Conservation (phyloP, 768 basidiomycete species). For the Mycena vulgaris region DNA sequence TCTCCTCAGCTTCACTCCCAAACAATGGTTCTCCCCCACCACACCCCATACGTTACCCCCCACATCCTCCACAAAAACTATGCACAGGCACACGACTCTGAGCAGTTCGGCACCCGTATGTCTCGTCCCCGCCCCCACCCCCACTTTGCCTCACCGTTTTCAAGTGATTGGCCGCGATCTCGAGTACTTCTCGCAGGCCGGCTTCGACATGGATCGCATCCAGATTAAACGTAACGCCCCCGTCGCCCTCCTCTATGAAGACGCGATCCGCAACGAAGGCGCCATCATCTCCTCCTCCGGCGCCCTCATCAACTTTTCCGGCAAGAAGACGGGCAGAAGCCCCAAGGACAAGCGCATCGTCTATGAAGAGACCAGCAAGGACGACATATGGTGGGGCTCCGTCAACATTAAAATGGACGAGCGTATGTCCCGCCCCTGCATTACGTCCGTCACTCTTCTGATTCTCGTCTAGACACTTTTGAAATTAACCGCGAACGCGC, state of each 20-base stretch:
- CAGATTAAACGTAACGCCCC: slow-evolving; percentile 96
- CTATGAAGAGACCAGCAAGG: slow-evolving; percentile 95
- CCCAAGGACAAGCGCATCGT: slow-evolving; percentile 99
- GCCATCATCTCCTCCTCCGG: slow-evolving; percentile 97
- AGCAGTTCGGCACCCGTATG: slow-evolving; percentile 73
- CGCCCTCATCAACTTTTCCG: slow-evolving; percentile 99
- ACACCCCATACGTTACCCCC: slow-evolving; percentile 90
- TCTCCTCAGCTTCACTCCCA: slow-evolving; percentile 31
- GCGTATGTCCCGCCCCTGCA: slow-evolving; percentile 65
- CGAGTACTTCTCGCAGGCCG: slow-evolving; percentile 98
- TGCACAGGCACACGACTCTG: slow-evolving; percentile 80
- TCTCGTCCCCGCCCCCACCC: slow-evolving; percentile 34
- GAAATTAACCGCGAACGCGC: slow-evolving; percentile 99
- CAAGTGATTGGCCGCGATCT: slow-evolving; percentile 93
- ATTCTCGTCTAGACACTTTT: slow-evolving; percentile 82
- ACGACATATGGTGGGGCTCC: slow-evolving; percentile 99
- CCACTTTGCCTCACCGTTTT: slow-evolving; percentile 28
- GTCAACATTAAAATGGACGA: slow-evolving; percentile 99
- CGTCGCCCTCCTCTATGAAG: slow-evolving; percentile 93
- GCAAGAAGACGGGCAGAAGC: slow-evolving; percentile 98
- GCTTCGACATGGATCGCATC: slow-evolving; percentile 99
- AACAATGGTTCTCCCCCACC: slow-evolving; percentile 79
- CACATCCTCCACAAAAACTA: slow-evolving; percentile 92
- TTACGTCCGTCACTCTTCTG: slow-evolving; percentile 5
- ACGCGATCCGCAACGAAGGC: slow-evolving; percentile 98